Base-by-base conservation (phyloP, 441 rosid genomes). In the Gossypium aridum region DNA sequence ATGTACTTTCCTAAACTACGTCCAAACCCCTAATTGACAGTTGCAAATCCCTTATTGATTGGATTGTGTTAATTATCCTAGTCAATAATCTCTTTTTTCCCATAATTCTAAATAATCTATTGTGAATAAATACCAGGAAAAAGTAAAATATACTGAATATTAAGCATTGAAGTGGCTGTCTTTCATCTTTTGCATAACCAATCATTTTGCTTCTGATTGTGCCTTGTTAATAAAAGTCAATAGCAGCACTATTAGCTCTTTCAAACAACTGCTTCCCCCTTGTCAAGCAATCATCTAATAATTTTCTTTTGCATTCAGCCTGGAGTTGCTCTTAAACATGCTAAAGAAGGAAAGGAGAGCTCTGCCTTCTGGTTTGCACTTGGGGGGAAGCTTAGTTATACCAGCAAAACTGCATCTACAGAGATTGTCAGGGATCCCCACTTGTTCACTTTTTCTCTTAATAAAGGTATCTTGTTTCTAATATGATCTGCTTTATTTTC, bases 291-390 rank as follows among this genome's bases (percentile, higher is more conserved):
- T 62, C 43, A 73, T 74, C 77, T 64, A 73, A 64, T 19, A 34
- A 54, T 74, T 3, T 74, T 74, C 49, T 17, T 62, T 49, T 53
- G 45, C 17, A 17, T 63, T 73, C 87, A 96, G 99, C 98, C 97
- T 49, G 99, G 97, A 80, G 87, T 74, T 77, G 67, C 93, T 80
- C 69, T 92, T 67, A 94, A 96, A 83, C 95, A 91, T 88, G 92
- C 96, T 61, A 96, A 94, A 84, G 99, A 94, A 90, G 99, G 99
- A 77, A 92, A 98, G 64, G 99, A 96, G 92, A 94, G 88, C 87
- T 94, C 98, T 49, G 76, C 96, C 74, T 96, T 96, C 83, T 96
- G 99, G 99, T 88, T 78, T 89, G 86, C 98, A 45, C 93, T 96
- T 82, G 98, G 98, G 64, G 99, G 98, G 57, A 96, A 96, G 81